Base-by-base conservation (phyloP, 768 basidiomycete species). In the Cyclocybe cylindracea region DNA sequence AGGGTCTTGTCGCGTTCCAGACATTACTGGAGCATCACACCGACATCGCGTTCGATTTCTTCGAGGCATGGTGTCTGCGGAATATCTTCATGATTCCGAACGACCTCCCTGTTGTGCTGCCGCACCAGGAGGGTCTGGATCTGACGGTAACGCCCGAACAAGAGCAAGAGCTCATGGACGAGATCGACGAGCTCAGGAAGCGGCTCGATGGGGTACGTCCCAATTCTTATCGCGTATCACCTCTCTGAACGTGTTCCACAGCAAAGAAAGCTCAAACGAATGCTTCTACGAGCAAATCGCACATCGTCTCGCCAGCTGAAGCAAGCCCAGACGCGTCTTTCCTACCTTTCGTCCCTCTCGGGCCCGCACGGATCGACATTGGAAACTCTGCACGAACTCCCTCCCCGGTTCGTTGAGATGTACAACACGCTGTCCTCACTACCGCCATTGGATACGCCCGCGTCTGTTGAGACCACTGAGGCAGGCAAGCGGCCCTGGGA, bases 11-110 rank as follows among this genome's bases (percentile, higher is more conserved):
- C 44, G 80, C 89, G 18, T 91, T 96, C 56, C 91, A 95, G 66
- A 94, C 94, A 0, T 77, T 95, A 39, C 77, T 97, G 10, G 91
- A 94, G 62, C 84, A 84, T 48, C 93, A 94, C 58, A 86, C 90
- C 39, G 94, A 97, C 62, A 79, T 91, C 40, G 94, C 93, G 0
- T 91, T 95, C 53, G 94, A 97, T 66, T 89, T 87, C 63, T 91
- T 97, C 60, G 93, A 94, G 69, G 86, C 85, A 0, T 96, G 94
- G 93, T 86, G 84, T 9, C 67, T 94, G 62, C 76, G 92, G 38
- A 97, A 96, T 68, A 88, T 94, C 50, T 96, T 96, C 61, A 81
- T 84, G 46, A 78, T 94, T 11, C 82, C 86, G 0, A 74, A 80
- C 2, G 83, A 85, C 53, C 61, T 91, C 33, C 85, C 85, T 0